Percentiles rank a stretch among this genome's conserved stretches.
These are phyloP conservation scores for Alternaria ventricosa DNA, from an alignment of 2,329 filamentous ascomycete genomes.

Conservation along the genomic window DNA sequence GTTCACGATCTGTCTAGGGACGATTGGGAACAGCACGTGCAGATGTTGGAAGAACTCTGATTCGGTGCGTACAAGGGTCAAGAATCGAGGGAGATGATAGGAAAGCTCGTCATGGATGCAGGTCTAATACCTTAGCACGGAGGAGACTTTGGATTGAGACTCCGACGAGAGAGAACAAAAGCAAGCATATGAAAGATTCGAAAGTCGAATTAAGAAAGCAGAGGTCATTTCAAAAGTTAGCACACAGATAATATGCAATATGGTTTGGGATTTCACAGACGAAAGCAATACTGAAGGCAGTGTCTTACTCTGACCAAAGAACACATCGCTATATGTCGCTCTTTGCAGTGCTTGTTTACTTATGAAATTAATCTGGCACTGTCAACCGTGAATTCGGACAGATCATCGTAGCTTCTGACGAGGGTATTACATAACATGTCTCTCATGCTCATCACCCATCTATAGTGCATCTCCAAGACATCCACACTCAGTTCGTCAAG, in stretches of 20 bases:
- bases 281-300: too few relatives aligned
- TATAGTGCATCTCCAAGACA: neutral
- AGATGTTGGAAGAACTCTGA: neutral
- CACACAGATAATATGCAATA: neutral
- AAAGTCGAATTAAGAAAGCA: neutral
- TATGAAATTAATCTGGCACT: too few relatives aligned
- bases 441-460: neutral
- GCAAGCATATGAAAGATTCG: neutral
- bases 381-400: neutral
- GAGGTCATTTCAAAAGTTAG: neutral
- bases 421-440: neutral
- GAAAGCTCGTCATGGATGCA: neutral
- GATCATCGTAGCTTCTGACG: neutral
- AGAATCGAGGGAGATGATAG: neutral
- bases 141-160: neutral
- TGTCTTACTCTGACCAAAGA: too few relatives aligned
- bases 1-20: too few relatives aligned
- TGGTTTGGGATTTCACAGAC: neutral
- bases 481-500: slow-evolving; percentile 4
- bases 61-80: too few relatives aligned
- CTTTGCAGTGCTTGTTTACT: too few relatives aligned
- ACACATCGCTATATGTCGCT: too few relatives aligned
- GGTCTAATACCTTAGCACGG: neutral
- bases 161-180: neutral
- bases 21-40: neutral